phyloP scores from a whole-genome alignment of 768 basidiomycete species.

The Boletus vermiculosoides region DNA sequence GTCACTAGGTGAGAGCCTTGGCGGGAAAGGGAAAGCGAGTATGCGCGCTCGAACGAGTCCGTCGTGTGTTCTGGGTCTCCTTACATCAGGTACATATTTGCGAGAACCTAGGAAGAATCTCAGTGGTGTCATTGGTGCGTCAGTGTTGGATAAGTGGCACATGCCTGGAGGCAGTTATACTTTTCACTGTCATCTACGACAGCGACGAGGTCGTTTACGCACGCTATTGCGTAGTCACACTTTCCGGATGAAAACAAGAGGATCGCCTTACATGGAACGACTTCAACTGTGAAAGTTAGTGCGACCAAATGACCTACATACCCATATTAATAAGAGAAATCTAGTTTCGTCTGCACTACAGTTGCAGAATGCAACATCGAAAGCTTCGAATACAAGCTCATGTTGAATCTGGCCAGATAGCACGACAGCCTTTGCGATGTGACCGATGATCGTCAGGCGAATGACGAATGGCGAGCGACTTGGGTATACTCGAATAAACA shows the following conservation, averaged over 20 bases:
- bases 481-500: not conserved
- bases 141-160: not conserved
- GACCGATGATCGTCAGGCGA: not conserved
- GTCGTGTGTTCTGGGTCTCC: not conserved
- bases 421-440: not conserved
- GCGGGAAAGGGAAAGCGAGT: not conserved
- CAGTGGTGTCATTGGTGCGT: not conserved
- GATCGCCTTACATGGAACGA: not conserved
- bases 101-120: not conserved
- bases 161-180: not conserved
- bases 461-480: not conserved
- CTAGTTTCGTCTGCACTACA: not conserved
- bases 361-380: not conserved
- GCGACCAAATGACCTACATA: not conserved
- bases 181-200: not conserved
- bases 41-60: not conserved
- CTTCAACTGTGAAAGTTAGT: no score
- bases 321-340: not conserved
- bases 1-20: not conserved
- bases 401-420: not conserved
- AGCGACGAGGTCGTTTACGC: not conserved
- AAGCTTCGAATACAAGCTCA: not conserved
- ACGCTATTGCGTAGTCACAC: not conserved
- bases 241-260: not conserved
- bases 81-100: not conserved